Evolutionary conservation across 805 yeast species (phyloP).

Genomic region (Ogataea nonfermentans): DNA sequence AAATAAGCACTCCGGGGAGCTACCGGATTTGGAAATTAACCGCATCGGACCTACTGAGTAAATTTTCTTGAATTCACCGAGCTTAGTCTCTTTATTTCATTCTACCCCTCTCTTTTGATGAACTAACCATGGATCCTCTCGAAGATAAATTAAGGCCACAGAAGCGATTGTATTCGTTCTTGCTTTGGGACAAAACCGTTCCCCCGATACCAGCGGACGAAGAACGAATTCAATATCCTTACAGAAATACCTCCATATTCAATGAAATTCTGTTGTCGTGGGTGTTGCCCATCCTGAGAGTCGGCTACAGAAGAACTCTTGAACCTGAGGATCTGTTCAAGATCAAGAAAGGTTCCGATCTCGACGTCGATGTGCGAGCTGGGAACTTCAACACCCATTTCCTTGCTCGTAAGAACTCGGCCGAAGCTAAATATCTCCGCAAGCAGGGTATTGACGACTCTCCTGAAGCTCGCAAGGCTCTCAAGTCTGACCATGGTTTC

Average conservation of each 20-base stretch:
- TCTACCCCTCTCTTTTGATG: neutral
- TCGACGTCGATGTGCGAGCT: slow-evolving; percentile 42
- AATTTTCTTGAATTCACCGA: too few species aligned
- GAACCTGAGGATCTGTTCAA: slow-evolving; percentile 61
- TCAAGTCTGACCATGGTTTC: slow-evolving; percentile 37
- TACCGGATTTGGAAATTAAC: neutral
- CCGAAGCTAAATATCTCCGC: slow-evolving; percentile 33
- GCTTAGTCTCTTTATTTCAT: neutral
- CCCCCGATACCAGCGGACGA: slow-evolving; percentile 55
- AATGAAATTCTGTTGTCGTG: slow-evolving; percentile 58
- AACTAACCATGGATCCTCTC: neutral
- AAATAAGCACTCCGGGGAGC: neutral
- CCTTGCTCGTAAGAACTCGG: slow-evolving; percentile 29
- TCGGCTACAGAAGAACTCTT: slow-evolving; percentile 71
- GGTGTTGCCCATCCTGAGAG: slow-evolving; percentile 60
- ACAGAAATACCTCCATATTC: slow-evolving; percentile 37
- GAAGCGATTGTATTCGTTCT: slow-evolving; percentile 34
- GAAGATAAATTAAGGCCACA: slow-evolving; percentile 30
- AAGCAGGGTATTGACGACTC: slow-evolving; percentile 33
- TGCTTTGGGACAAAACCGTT: slow-evolving; percentile 34
- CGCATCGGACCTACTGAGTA: too few species aligned
- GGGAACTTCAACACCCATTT: slow-evolving; percentile 37
- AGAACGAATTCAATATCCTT: slow-evolving; percentile 49
- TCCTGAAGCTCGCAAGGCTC: slow-evolving; percentile 36
- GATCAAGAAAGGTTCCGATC: slow-evolving; percentile 37